These are phyloP conservation scores for Emmonsia crescens DNA, from an alignment of 2,329 filamentous ascomycete species.

Conservation along the genomic window DNA sequence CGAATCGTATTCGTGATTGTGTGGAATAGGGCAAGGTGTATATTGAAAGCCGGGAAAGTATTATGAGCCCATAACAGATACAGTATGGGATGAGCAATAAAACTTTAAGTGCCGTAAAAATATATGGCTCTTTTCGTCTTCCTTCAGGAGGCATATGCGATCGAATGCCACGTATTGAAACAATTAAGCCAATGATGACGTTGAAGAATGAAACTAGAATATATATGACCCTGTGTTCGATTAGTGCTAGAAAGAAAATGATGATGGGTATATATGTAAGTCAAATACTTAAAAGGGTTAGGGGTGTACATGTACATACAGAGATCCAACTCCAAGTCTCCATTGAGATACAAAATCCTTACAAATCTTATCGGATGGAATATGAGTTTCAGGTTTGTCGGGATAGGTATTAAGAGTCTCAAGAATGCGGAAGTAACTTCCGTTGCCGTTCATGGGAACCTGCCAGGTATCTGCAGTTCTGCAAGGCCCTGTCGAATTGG, in stretches of 20 bases:
- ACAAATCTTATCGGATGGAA: constrained; percentile 3
- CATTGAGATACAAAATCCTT: not conserved
- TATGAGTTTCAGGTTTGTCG: not conserved
- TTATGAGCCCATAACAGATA: not conserved
- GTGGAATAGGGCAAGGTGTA: not conserved
- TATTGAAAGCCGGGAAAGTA: not conserved
- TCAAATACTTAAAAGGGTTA: not conserved
- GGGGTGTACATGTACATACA: not conserved
- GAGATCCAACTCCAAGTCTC: not conserved
- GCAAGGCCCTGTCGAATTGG: not conserved
- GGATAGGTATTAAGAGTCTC: not conserved
- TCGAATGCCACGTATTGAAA: not conserved
- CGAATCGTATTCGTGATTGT: not conserved
- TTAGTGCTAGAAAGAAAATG: not conserved
- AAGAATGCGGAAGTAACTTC: constrained; percentile 3
- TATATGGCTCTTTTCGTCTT: not conserved
- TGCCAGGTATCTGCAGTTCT: constrained; percentile 4
- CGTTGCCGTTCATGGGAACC: not conserved
- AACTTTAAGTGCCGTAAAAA: not conserved
- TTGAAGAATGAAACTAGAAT: not conserved
- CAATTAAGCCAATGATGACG: not conserved
- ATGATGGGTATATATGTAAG: not conserved
- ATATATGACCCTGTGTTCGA: not conserved
- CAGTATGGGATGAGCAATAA: not conserved
- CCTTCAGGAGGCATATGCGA: not conserved